Conservation (phyloP, 108 stramenopile species). For the Poteriospumella lacustris region DNA sequence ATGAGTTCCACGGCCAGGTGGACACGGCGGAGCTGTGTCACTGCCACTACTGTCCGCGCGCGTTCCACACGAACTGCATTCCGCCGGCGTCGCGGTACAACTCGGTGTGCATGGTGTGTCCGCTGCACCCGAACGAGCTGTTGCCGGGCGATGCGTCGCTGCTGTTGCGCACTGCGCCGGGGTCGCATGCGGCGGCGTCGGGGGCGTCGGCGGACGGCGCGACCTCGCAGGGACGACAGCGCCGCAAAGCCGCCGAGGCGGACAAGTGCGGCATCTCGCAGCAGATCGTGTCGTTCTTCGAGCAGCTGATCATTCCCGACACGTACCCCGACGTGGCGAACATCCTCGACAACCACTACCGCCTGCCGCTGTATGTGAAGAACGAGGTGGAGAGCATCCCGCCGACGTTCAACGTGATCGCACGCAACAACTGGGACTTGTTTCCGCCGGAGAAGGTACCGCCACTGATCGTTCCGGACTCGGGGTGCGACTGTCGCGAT, state of each 20-base stretch:
- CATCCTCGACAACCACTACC: slow-evolving; percentile 19
- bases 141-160: slow-evolving; percentile 59
- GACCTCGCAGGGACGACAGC: not conserved
- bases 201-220: not conserved
- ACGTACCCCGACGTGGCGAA: not conserved
- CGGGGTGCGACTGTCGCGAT: not conserved
- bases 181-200: not conserved
- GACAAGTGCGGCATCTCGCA: slow-evolving; percentile 18
- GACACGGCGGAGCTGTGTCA: slow-evolving; percentile 18
- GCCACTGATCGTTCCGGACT: slow-evolving; percentile 57
- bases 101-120: slow-evolving; percentile 73
- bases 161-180: slow-evolving; percentile 5
- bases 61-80: slow-evolving; percentile 80
- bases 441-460: slow-evolving; percentile 64
- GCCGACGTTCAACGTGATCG: slow-evolving; percentile 35
- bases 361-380: slow-evolving; percentile 34
- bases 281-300: not conserved
- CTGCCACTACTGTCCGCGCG: slow-evolving; percentile 72
- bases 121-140: slow-evolving; percentile 66
- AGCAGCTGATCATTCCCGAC: not conserved
- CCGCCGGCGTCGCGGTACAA: slow-evolving; percentile 69
- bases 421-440: slow-evolving; percentile 44
- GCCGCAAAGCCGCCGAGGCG: slow-evolving; percentile 29
- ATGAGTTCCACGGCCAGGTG: slow-evolving; percentile 41
- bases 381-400: slow-evolving; percentile 34